Base-by-base conservation (phyloP, 106 monocot genomes). In the Amphibolis antarctica region DNA sequence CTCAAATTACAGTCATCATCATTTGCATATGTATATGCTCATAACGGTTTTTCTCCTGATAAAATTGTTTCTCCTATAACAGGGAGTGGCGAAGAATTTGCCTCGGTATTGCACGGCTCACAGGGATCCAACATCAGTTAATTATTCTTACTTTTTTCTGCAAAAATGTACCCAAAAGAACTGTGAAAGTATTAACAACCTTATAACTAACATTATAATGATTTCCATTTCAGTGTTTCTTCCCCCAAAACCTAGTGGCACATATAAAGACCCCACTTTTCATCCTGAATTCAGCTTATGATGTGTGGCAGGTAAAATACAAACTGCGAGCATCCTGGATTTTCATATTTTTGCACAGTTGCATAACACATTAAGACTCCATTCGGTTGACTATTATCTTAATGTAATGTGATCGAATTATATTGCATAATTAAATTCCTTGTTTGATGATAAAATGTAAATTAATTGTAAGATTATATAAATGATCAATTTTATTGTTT, bases 241-340 rank as follows among this genome's bases (percentile, higher is more conserved):
- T 98, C 69, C 96, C 96, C 6, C 84, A 98, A 71, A 76, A 98
- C 54, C 44, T 98, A 28, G 43, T 90, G 63, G 57, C 59, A 26
- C 74, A 67, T 59, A 77, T 90, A 68, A 75, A 71, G 30, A 98
- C 96, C 3, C 96, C 96, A 64, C 55, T 79, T 55, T 98, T 98
- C 62, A 64, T 98, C 61, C 55, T 98, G 74, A 98, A 98, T 68
- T 51, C 90, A 5, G 96, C 90, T 25, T 98, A 98, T 67, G 96
- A 98, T 75, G 79, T 84, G 18, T 98, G 96, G 96, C 96, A 98
- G 96, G 96, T 96, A 76, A 25, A 27, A 9, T 3, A n/a, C n/a
- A n/a, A n/a, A n/a, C n/a, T n/a, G n/a, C n/a, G n/a, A n/a, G n/a
- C n/a, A n/a, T n/a, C n/a, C n/a, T n/a, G n/a, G n/a, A n/a, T n/a